A percentile compares a stretch with the other conserved stretches of the same genome.
These are phyloP conservation scores for Mesembryanthemum crystallinum DNA, from an alignment of 148 eudicot genomes.

Conservation along the genomic window DNA sequence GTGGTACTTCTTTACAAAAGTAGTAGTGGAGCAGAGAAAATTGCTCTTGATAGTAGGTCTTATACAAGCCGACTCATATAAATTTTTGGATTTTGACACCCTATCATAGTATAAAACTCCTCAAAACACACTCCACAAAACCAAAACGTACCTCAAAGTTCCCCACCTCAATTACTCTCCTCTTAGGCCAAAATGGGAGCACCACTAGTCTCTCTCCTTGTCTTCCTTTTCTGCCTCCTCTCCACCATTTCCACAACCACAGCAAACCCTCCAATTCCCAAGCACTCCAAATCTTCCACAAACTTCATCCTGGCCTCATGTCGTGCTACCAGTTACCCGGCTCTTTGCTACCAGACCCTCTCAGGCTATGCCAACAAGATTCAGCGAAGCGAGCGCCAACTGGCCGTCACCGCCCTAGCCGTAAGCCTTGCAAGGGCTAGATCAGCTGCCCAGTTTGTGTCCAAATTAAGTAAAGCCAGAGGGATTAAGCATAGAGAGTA, in stretches of 20 bases:
- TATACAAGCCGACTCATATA: no score
- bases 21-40: no score
- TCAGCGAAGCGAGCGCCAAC: slow-evolving; percentile 37
- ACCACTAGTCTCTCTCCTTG: background rate
- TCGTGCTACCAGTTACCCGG: slow-evolving; percentile 55
- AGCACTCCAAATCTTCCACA: slow-evolving; percentile 9
- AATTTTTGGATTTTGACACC: no score
- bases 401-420: slow-evolving; percentile 52
- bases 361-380: slow-evolving; percentile 40
- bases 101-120: background rate
- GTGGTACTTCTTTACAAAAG: no score
- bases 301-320: slow-evolving; percentile 61
- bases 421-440: slow-evolving; percentile 47
- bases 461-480: slow-evolving; percentile 20
- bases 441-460: slow-evolving; percentile 34
- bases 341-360: slow-evolving; percentile 54
- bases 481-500: slow-evolving; percentile 43
- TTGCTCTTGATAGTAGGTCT: no score
- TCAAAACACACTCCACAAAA: background rate
- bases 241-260: slow-evolving; percentile 8
- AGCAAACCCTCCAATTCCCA: background rate
- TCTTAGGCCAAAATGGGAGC: background rate
- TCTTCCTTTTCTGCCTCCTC: background rate
- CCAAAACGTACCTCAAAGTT: no score
- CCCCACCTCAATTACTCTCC: background rate